Percentiles rank a stretch among this genome's conserved stretches.
These are phyloP conservation scores for Aspergillus aculeatinus DNA, from an alignment of 2,329 filamentous ascomycete species.

Conservation along the genomic window DNA sequence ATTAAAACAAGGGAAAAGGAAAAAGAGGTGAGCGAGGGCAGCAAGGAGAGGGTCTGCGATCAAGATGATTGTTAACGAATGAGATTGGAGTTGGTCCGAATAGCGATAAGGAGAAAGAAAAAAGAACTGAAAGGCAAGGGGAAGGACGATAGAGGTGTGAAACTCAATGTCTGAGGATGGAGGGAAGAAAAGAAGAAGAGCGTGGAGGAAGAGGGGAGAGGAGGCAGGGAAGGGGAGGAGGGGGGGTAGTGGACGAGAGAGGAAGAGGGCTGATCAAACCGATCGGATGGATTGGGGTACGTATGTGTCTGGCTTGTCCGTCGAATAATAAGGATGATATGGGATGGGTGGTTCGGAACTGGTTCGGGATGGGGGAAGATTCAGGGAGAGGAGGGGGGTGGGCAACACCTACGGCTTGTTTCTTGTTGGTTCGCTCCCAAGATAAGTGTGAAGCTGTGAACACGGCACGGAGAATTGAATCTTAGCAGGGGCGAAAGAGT, in stretches of 20 bases:
- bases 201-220: background rate
- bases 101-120: slow-evolving; percentile 23
- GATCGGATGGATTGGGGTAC: background rate
- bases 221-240: background rate
- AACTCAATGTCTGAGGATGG: background rate
- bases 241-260: background rate
- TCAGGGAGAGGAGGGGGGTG: background rate
- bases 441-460: background rate
- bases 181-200: background rate
- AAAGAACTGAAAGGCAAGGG: slow-evolving; percentile 18
- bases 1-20: slow-evolving; percentile 17
- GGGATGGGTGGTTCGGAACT: background rate
- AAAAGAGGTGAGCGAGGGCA: slow-evolving; percentile 17
- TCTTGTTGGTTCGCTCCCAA: background rate
- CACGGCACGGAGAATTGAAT: background rate
- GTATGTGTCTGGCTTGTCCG: background rate
- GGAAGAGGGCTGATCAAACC: background rate
- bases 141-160: slow-evolving; percentile 2
- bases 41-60: background rate
- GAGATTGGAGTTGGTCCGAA: slow-evolving; percentile 27
- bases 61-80: slow-evolving; percentile 24
- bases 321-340: background rate
- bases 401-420: background rate
- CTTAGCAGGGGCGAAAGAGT: background rate
- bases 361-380: background rate